Conservation (phyloP, 2,329 filamentous ascomycete genomes). For the Colletotrichum chlorophyti region DNA sequence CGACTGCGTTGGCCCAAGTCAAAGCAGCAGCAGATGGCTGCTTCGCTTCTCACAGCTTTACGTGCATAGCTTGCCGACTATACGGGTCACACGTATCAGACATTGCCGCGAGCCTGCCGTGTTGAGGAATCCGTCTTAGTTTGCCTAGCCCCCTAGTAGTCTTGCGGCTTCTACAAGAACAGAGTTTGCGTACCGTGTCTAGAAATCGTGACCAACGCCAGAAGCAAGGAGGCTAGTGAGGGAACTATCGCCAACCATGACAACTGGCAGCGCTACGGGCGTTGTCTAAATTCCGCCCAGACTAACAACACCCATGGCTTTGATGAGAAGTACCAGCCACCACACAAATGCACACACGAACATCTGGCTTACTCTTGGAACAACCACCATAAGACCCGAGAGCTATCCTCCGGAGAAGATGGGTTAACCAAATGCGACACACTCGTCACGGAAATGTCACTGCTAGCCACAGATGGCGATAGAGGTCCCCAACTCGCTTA, state of each 20-base stretch:
- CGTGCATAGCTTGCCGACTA: background rate
- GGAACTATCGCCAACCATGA: background rate
- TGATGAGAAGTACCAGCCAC: slow-evolving; percentile 8
- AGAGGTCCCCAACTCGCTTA: slow-evolving; percentile 22
- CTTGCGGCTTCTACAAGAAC: background rate
- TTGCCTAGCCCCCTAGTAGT: background rate
- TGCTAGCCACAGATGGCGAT: background rate
- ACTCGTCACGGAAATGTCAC: background rate
- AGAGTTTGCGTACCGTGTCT: background rate
- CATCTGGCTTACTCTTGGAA: background rate
- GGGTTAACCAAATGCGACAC: background rate
- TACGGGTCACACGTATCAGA: too few species aligned
- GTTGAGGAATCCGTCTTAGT: background rate
- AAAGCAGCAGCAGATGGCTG: too few species aligned
- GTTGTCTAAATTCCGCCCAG: background rate
- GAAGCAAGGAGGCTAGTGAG: background rate
- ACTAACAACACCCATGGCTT: background rate
- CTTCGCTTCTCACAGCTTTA: too few species aligned
- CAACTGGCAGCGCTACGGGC: slow-evolving; percentile 24
- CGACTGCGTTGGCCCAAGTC: too few species aligned
- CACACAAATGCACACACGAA: slow-evolving; percentile 4
- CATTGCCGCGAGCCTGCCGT: background rate
- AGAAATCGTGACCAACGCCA: background rate
- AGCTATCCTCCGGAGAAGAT: background rate
- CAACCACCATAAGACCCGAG: background rate